Evolutionary conservation across 108 stramenopile species (phyloP).

Genomic region (Nitzschia sp.): DNA sequence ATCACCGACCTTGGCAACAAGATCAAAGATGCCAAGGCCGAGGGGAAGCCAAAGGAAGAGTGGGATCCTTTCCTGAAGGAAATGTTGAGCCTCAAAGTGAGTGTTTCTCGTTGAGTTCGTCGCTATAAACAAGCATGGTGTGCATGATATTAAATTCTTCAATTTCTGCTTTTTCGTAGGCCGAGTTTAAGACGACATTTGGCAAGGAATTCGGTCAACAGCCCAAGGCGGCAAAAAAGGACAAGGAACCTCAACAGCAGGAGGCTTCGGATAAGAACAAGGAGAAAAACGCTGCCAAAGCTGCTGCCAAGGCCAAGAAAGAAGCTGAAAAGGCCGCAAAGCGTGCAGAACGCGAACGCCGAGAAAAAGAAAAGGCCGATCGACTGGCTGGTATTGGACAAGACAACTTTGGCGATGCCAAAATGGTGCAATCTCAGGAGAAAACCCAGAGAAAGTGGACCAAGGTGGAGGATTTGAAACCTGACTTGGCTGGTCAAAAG

Average conservation of each 20-base stretch:
- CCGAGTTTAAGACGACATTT: conserved; percentile 62
- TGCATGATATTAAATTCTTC: not conserved
- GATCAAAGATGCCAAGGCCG: conserved; percentile 76
- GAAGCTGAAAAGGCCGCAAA: conserved; percentile 87
- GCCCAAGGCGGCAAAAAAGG: conserved; percentile 39
- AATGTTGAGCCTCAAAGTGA: conserved; percentile 74
- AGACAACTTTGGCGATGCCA: conserved; percentile 92
- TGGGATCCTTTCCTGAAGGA: conserved; percentile 74
- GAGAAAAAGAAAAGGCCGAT: conserved; percentile 85
- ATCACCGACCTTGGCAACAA: conserved; percentile 71
- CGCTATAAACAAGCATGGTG: not conserved
- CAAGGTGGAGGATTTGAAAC: conserved; percentile 71
- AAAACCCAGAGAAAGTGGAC: conserved; percentile 73
- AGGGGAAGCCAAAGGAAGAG: conserved; percentile 74
- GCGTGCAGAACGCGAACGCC: conserved; percentile 76
- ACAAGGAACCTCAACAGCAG: conserved; percentile 39
- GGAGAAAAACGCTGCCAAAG: conserved; percentile 79
- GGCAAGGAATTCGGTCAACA: conserved; percentile 66
- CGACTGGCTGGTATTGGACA: conserved; percentile 68
- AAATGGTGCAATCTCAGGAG: conserved; percentile 76
- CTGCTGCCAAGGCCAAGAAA: conserved; percentile 81
- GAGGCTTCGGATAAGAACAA: conserved; percentile 82
- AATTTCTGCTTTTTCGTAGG: not conserved
- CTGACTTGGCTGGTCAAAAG: conserved; percentile 69
- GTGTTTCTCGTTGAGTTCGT: not conserved